Evolutionary conservation across 345 rosid species (phyloP).

Genomic region (Gossypium raimondii): DNA sequence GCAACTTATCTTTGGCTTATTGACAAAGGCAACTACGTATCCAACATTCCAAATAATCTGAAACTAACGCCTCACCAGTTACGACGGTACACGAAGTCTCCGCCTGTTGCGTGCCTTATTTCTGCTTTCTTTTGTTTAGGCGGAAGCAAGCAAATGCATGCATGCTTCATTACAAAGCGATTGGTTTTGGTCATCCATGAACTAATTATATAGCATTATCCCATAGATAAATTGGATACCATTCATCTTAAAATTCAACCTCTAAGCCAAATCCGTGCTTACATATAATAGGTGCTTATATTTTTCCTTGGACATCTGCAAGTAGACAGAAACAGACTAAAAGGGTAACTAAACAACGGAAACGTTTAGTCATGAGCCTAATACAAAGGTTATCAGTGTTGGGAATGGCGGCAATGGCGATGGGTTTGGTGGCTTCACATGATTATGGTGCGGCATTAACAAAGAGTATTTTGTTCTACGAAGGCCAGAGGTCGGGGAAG

Average conservation of each 20-base stretch:
- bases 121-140: background rate
- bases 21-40: background rate
- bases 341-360: background rate
- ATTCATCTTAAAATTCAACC: background rate
- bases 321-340: background rate
- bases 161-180: background rate
- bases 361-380: background rate
- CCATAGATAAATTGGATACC: too few relatives aligned
- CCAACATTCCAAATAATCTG: background rate
- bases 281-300: background rate
- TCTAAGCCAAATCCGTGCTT: background rate
- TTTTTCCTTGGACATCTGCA: background rate
- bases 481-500: slow-evolving; percentile 67
- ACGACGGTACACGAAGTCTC: background rate
- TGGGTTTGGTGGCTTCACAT: slow-evolving; percentile 24
- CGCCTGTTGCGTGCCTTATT: background rate
- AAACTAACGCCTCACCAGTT: background rate
- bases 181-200: background rate
- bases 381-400: background rate
- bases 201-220: too few relatives aligned
- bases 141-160: background rate
- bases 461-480: slow-evolving; percentile 60
- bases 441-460: slow-evolving; percentile 58
- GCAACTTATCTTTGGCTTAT: background rate
- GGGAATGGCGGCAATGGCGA: background rate